These are phyloP conservation scores for Eragrostis tef DNA, from an alignment of 202 grass and related monocot genomes.

Conservation along the genomic window DNA sequence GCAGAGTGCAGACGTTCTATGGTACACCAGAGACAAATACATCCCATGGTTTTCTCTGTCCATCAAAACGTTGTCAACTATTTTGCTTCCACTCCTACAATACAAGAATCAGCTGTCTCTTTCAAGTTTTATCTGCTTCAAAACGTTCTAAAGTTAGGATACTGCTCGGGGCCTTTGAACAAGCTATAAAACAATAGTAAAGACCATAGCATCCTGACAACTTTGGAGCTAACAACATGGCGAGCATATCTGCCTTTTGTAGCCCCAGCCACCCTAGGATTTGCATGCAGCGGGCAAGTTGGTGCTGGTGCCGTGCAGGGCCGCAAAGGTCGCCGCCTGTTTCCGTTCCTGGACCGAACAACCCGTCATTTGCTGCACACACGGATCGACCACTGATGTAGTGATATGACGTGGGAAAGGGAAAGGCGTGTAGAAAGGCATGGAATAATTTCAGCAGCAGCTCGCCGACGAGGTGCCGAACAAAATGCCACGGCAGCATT, in stretches of 20 bases:
- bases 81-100: not conserved
- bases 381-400: not conserved
- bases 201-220: not conserved
- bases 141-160: not conserved
- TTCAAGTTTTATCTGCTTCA: not conserved
- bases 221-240: not conserved
- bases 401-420: not conserved
- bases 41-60: not conserved
- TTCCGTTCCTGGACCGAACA: not conserved
- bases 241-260: not conserved
- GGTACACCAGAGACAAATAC: not conserved
- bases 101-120: not conserved
- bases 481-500: constrained; percentile 6
- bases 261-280: not conserved
- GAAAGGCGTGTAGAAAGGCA: not conserved
- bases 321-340: not conserved
- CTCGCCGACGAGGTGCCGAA: constrained; percentile 18
- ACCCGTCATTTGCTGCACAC: not conserved
- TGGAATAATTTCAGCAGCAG: not conserved
- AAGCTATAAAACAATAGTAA: not conserved
- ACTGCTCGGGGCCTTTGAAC: not conserved
- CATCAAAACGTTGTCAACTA: not conserved
- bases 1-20: not conserved
- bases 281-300: not conserved
- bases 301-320: not conserved